A percentile compares a stretch with the other conserved stretches of the same genome.
These are phyloP conservation scores for Avena sativa DNA, from an alignment of 176 grass and related monocot genomes.

Conservation along the genomic window DNA sequence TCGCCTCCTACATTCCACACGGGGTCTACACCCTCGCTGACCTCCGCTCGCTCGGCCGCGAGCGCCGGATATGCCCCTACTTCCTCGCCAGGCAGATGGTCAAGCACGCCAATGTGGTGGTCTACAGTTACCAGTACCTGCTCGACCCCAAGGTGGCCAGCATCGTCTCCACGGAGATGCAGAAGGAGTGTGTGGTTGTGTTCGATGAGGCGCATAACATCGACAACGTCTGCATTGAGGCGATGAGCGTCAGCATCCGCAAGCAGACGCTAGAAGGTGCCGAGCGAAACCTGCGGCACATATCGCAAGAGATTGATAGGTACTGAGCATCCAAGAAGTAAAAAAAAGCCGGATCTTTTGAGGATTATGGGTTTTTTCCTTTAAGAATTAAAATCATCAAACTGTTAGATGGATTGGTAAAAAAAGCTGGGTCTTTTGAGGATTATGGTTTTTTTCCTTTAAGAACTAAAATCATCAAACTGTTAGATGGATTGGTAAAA, in stretches of 20 bases:
- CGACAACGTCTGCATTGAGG: constrained; percentile 94
- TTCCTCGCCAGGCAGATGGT: constrained; percentile 94
- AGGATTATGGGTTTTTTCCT: background rate
- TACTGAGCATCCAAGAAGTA: constrained; percentile 33
- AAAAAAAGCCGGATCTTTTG: background rate
- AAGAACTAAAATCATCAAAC: background rate
- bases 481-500: constrained; percentile 12
- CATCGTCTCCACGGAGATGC: constrained; percentile 92
- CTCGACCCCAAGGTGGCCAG: constrained; percentile 93
- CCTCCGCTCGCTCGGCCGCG: constrained; percentile 69
- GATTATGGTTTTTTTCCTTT: background rate
- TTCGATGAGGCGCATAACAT: constrained; percentile 98
- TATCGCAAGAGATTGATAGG: constrained; percentile 89
- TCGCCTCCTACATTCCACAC: constrained; percentile 61
- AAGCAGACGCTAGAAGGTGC: constrained; percentile 88
- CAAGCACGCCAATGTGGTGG: constrained; percentile 81
- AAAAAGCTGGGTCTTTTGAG: background rate
- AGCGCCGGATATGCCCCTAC: constrained; percentile 80
- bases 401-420: constrained; percentile 13
- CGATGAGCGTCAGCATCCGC: constrained; percentile 81
- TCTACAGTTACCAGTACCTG: constrained; percentile 97
- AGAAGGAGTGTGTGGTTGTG: constrained; percentile 85
- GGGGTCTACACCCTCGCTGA: constrained; percentile 89
- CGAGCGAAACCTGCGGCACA: constrained; percentile 67
- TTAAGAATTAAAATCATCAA: background rate